Percentiles rank a stretch among this genome's conserved stretches.
These are phyloP conservation scores for Tetracentron sinense DNA, from an alignment of 164 flowering plant genomes.

Conservation along the genomic window DNA sequence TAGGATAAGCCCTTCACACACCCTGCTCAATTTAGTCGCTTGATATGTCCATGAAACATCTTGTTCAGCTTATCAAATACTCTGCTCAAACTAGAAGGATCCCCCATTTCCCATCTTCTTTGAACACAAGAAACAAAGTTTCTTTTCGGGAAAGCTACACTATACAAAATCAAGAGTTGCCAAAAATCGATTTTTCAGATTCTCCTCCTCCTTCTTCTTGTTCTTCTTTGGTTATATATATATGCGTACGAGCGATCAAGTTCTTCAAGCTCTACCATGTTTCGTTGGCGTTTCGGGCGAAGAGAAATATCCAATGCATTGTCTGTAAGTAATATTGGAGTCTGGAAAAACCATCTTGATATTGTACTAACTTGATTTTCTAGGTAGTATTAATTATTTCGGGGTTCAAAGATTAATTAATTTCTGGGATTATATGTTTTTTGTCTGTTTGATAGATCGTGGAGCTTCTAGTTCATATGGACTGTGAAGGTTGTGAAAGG, in stretches of 20 bases:
- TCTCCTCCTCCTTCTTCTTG: background rate
- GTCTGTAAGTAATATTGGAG: slow-evolving; percentile 31
- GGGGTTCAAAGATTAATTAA: too few species aligned
- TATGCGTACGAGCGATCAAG: background rate
- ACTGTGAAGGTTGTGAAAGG: slow-evolving; percentile 70
- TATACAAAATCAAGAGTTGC: background rate
- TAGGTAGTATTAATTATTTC: background rate
- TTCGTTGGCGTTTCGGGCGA: slow-evolving; percentile 27
- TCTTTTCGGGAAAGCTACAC: background rate
- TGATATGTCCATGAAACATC: too few species aligned
- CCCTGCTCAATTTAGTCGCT: too few species aligned
- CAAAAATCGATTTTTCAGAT: background rate
- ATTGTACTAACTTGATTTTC: too few species aligned
- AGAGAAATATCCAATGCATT: slow-evolving; percentile 31
- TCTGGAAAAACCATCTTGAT: background rate
- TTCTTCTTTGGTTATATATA: slow-evolving; percentile 1
- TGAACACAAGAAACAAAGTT: slow-evolving; percentile 14
- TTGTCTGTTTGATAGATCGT: slow-evolving; percentile 38
- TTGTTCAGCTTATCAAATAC: background rate
- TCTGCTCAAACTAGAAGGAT: background rate
- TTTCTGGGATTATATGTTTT: background rate
- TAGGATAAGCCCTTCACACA: too few species aligned
- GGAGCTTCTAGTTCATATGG: slow-evolving; percentile 76
- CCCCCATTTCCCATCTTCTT: slow-evolving; percentile 6
- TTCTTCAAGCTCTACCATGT: slow-evolving; percentile 23